A percentile compares a stretch with the other conserved stretches of the same genome.
phyloP scores from a whole-genome alignment of 257 asterid species.

The Coffea canephora region DNA sequence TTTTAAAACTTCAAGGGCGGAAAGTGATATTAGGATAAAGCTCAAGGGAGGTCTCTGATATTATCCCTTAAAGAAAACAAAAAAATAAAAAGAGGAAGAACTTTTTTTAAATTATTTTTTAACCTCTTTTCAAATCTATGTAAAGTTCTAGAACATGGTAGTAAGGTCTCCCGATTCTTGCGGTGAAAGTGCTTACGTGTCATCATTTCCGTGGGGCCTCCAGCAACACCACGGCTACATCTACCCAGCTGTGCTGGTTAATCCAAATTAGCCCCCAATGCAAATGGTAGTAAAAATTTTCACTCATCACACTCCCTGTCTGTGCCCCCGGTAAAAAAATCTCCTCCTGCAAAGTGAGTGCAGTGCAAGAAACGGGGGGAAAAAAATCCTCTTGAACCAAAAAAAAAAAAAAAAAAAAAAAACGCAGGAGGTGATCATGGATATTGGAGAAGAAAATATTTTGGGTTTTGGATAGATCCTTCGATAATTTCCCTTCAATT shows the following conservation, averaged over 20 bases:
- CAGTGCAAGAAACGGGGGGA: neutral
- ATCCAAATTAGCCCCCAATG: too few species aligned
- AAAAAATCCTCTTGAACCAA: neutral
- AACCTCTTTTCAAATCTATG: neutral
- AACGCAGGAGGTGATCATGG: too few species aligned
- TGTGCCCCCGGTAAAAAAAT: neutral
- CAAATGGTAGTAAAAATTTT: too few species aligned
- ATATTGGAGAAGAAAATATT: neutral
- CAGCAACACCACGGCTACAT: neutral
- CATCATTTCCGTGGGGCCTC: neutral
- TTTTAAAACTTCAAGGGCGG: too few species aligned
- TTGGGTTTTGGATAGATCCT: conserved; percentile 14
- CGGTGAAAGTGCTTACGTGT: conserved; percentile 7
- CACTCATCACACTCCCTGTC: neutral
- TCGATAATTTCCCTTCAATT: neutral
- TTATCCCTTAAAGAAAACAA: too few species aligned
- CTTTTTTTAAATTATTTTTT: too few species aligned
- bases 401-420: too few species aligned
- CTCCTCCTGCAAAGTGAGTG: neutral
- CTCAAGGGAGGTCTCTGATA: too few species aligned
- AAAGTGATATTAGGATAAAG: too few species aligned
- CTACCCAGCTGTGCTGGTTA: neutral
- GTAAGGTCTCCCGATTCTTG: neutral
- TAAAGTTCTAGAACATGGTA: conserved; percentile 18
- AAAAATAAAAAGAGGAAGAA: too few species aligned